Conservation (phyloP, 73 alveolate genomes). For the Paramecium sexaurelia region DNA sequence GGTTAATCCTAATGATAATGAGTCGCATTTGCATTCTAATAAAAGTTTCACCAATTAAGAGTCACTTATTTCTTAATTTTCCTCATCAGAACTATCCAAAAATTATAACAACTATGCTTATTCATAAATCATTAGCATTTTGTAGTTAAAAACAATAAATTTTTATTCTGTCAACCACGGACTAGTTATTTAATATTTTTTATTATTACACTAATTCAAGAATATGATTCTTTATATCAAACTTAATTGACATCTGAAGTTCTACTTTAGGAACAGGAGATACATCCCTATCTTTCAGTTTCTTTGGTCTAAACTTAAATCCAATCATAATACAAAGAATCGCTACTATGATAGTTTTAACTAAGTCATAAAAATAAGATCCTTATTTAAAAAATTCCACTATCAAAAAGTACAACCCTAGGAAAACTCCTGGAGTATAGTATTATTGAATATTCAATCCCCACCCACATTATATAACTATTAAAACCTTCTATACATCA, state of each 20-base stretch:
- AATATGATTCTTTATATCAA: background rate
- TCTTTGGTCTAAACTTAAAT: background rate
- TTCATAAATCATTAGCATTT: background rate
- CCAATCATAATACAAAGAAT: background rate
- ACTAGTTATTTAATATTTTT: background rate
- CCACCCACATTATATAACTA: slow-evolving; percentile 27
- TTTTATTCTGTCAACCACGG: slow-evolving; percentile 7
- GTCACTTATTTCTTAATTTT: background rate
- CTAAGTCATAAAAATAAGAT: background rate
- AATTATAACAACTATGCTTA: background rate
- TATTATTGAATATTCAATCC: background rate
- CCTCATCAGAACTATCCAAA: background rate
- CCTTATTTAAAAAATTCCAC: background rate
- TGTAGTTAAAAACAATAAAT: background rate
- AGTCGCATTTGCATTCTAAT: slow-evolving; percentile 9
- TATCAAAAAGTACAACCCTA: background rate
- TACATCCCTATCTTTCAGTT: background rate
- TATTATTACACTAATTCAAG: background rate
- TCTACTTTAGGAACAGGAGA: background rate
- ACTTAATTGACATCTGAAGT: background rate
- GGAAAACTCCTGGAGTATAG: background rate
- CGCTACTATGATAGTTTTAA: background rate
- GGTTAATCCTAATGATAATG: background rate
- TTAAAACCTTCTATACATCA: background rate
- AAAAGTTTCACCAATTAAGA: background rate